Base-by-base conservation (phyloP, 495 filamentous ascomycete genomes). In the Penicillium parvum region DNA sequence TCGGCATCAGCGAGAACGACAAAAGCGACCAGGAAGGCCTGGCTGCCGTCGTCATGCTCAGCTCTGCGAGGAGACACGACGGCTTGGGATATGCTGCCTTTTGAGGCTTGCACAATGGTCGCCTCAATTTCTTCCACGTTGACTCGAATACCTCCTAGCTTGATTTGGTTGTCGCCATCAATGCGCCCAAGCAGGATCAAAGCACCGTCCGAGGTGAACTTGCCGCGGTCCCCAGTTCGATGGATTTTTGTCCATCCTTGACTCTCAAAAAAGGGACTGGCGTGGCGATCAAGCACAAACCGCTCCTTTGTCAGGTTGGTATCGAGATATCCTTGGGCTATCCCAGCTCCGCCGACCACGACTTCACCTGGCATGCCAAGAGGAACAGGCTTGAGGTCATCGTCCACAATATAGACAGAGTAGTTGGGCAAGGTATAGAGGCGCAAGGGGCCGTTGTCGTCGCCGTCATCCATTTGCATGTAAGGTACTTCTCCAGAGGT, bases 91-190 rank as follows among this genome's bases (percentile, higher is more conserved):
- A 58, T 47, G 11, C 25, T 47, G 6, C 65, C 55, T 20, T 62
- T 59, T 0, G 69, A 47, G 43, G 69, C 65, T 0, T 32, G 26
- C 10, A 61, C 44, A 30, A 60, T 51, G 3, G 44, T 32, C 0
- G 26, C 15, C 46, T 76, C 74, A 5, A 80, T 58, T 9, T 81
- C 77, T 10, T 59, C 37, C 0, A 81, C 42, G 4, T 82, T 75
- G 7, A 79, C 67, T 0, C 77, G 73, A 5, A 77, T 37, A 0
- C 78, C 78, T 0, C 69, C 54, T 3, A 82, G 27, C 43, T 82
- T 80, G 27, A 78, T 47, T 47, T 76, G 71, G 5, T 63, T 71
- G 41, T 73, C 71, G 23, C 66, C 69, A 2, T 55, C 55, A 14
- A 71, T 65, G 10, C 71, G 60, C 0, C 69, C 65, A 5, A 63